Evolutionary conservation across 257 asterid genomes (phyloP), one percentile per base, ranked within the genome.

Genomic region (Dorcoceras hygrometricum): DNA sequence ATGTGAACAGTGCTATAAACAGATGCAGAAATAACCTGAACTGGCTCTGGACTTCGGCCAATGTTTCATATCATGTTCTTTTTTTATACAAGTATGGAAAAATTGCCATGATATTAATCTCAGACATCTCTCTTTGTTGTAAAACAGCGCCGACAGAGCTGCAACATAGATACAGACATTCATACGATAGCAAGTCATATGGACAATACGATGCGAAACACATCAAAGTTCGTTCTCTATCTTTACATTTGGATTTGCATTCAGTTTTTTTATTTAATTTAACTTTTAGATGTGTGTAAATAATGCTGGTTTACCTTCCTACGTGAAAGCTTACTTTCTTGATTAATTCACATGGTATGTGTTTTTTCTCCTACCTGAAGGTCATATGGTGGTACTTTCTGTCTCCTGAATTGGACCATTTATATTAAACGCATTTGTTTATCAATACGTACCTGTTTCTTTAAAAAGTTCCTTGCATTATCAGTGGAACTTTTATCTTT

Each of bases 161-260:
- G 78, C 87, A 69, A 75, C 90, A 84, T 18, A 84, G 78, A 70
- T 83, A 77, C 85, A 71, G 77, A 67, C 83, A 72, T 71, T 71
- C 99, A 48, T 84, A 79, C 66, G 97, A 90, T 54, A 73, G 80
- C 81, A 88, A 85, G 83, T 70, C 71, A 63, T 81, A 78, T 75
- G 93, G 90, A 64, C 81, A 79, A 68, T 87, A 77, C 65, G 96
- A 87, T 43, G 71, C 77, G 23, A 85, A 87, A 80, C 85, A 76
- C 68, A 69, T 68, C 77, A 90, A 83, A 62, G 99, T 91, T 63
- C 36, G 95, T 79, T 82, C 76, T 73, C 81, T 68, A 39, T 63
- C 74, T 75, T 68, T 67, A 2, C 73, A 22, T 31, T 59, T 73
- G 59, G 25, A 60, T 34, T 69, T 62, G 32, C 11, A 7, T 8